These are phyloP conservation scores for Lepidium aucheri DNA, from an alignment of 345 rosid species.

Conservation along the genomic window DNA sequence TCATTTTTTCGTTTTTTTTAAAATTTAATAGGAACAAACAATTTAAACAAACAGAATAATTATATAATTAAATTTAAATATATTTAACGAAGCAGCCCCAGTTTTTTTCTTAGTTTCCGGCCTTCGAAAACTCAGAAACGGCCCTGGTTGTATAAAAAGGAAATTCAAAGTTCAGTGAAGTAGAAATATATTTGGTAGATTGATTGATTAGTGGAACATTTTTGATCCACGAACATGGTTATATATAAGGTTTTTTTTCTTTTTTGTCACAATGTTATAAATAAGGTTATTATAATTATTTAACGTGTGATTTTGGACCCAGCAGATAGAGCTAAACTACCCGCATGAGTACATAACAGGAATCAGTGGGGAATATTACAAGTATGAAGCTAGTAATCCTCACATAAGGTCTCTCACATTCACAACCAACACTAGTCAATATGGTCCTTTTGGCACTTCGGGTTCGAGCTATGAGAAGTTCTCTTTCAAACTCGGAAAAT, in stretches of 20 bases:
- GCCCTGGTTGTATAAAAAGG: too few relatives aligned
- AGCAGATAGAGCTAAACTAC: conserved; percentile 22
- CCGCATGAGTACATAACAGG: conserved; percentile 24
- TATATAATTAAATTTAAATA: too few relatives aligned
- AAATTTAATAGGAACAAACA: too few relatives aligned
- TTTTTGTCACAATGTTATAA: too few relatives aligned
- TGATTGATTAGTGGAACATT: not conserved
- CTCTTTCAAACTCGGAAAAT: conserved; percentile 17
- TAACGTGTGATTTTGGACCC: conserved; percentile 4
- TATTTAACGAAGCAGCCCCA: too few relatives aligned
- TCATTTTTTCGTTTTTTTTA: too few relatives aligned
- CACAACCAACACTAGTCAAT: conserved; percentile 17
- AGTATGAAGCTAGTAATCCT: conserved; percentile 21
- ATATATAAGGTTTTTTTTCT: not conserved
- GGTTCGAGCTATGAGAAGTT: conserved; percentile 5
- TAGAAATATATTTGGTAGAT: too few relatives aligned
- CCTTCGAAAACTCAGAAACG: too few relatives aligned
- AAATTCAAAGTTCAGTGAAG: too few relatives aligned
- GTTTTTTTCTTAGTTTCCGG: too few relatives aligned
- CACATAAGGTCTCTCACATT: conserved; percentile 22
- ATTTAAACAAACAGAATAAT: too few relatives aligned
- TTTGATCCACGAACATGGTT: not conserved
- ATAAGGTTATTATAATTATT: not conserved
- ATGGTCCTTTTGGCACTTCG: conserved; percentile 20
- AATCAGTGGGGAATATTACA: conserved; percentile 22